These are phyloP conservation scores for Ilex paraguariensis DNA, from an alignment of 305 asterid species.

Conservation along the genomic window DNA sequence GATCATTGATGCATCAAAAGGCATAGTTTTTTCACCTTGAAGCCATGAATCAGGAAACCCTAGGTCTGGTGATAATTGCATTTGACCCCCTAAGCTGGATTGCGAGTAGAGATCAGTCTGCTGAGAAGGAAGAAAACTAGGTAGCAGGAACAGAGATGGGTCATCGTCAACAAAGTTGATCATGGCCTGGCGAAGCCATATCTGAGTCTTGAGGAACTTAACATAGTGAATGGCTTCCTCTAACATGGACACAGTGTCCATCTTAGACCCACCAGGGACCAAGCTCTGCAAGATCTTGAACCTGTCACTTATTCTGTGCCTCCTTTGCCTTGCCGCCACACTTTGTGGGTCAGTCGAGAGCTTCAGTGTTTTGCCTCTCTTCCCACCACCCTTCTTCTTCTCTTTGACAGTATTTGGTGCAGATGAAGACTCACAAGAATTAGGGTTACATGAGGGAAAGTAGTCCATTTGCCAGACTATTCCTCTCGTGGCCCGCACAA, in stretches of 20 bases:
- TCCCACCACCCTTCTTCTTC: constrained; percentile 17
- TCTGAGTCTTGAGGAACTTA: constrained; percentile 65
- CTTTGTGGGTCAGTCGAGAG: constrained; percentile 79
- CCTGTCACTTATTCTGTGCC: constrained; percentile 74
- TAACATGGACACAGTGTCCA: constrained; percentile 82
- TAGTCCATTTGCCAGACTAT: constrained; percentile 23
- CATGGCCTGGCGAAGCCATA: constrained; percentile 54
- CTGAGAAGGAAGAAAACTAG: background rate
- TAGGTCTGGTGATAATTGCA: constrained; percentile 8
- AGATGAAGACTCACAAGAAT: constrained; percentile 18
- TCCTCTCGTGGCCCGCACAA: background rate
- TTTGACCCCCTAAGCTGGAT: constrained; percentile 3
- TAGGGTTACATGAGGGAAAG: constrained; percentile 21
- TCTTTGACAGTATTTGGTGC: constrained; percentile 8
- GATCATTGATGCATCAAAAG: constrained; percentile 11
- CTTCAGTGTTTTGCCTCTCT: constrained; percentile 24
- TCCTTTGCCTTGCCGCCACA: constrained; percentile 73
- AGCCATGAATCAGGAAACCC: constrained; percentile 23
- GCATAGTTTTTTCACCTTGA: constrained; percentile 20
- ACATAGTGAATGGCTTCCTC: constrained; percentile 79
- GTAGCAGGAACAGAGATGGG: background rate
- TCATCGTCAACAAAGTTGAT: constrained; percentile 24
- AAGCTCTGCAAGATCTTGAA: constrained; percentile 71
- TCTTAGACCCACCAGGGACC: constrained; percentile 65
- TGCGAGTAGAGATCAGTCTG: background rate